Evolutionary conservation across 768 basidiomycete genomes (phyloP), one percentile per base, ranked within the genome.

Genomic region (Mycena albidolilacea): DNA sequence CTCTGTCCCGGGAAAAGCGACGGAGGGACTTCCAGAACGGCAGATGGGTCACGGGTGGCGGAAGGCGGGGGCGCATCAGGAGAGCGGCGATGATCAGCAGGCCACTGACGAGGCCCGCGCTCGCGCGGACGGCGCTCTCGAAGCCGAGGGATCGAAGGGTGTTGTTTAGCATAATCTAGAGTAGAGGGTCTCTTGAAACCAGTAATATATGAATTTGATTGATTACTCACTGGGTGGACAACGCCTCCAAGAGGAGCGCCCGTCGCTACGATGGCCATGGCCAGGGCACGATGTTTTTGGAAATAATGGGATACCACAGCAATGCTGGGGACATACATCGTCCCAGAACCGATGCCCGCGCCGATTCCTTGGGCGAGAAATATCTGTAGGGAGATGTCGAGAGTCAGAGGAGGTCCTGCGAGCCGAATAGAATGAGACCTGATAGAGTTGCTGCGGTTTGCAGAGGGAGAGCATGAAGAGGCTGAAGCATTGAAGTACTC

Each of bases 291-390:
- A 1, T 82, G 82, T 37, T 72, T 77, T 48, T 82, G 77, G 79
- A 89, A 90, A 73, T 87, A 83, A 59, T 89, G 88, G 5, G 85
- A 82, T 43, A 87, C 71, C 41, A 89, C 80, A 5, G 84, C 84
- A 64, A 88, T 77, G 30, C 82, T 83, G 7, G 88, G 88, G 17
- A 87, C 74, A 71, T 88, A 88, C 14, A 86, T 68, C 37, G 86
- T 60, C 10, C 87, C 87, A 0, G 80, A 78, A 7, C 84, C 86
- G 35, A 87, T 77, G 7, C 89, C 87, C n/a, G 82, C 80, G 0
- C 79, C 83, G 48, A 89, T 73, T 7, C 84, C 85, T 74, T 87
- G 87, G 5, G 83, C 75, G 9, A 89, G 81, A 68, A 89, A 87
- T 46, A 87, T 76, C 81, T 86, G 73, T 17, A 35, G 41, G 21